Evolutionary conservation across 495 filamentous ascomycete species (phyloP).

Genomic region (Penicillium nucicola): DNA sequence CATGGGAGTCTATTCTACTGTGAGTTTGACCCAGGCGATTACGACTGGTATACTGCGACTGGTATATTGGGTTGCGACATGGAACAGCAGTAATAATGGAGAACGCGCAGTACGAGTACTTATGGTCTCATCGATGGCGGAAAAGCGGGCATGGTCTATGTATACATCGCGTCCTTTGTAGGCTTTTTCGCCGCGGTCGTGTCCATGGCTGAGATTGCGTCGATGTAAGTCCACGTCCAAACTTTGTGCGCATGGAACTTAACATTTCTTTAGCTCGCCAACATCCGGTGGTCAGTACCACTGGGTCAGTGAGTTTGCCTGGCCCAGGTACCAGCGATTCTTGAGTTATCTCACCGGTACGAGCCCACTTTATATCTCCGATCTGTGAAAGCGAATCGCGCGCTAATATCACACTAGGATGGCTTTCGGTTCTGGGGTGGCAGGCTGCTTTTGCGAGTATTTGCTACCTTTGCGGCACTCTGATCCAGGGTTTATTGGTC

Average conservation of each 20-base stretch:
- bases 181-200: conserved; percentile 42
- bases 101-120: conserved; percentile 25
- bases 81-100: neutral
- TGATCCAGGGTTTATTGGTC: conserved; percentile 47
- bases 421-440: conserved; percentile 49
- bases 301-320: conserved; percentile 46
- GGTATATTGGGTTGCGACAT: neutral
- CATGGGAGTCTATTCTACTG: conserved; percentile 46
- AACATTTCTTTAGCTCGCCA: conserved; percentile 25
- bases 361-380: neutral
- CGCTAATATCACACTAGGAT: conserved; percentile 26
- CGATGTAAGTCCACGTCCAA: conserved; percentile 29
- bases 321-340: conserved; percentile 37
- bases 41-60: too few species aligned
- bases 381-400: neutral
- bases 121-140: conserved; percentile 45
- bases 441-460: conserved; percentile 34
- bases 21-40: conserved; percentile 10
- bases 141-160: conserved; percentile 46
- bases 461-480: conserved; percentile 39
- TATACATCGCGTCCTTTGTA: conserved; percentile 38
- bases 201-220: conserved; percentile 46
- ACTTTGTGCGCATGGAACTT: conserved; percentile 1
- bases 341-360: conserved; percentile 44
- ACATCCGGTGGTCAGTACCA: conserved; percentile 49